Evolutionary conservation across 192 early-diverging fungal species (phyloP).

Genomic region (Rhizoclosmatium globosum): DNA sequence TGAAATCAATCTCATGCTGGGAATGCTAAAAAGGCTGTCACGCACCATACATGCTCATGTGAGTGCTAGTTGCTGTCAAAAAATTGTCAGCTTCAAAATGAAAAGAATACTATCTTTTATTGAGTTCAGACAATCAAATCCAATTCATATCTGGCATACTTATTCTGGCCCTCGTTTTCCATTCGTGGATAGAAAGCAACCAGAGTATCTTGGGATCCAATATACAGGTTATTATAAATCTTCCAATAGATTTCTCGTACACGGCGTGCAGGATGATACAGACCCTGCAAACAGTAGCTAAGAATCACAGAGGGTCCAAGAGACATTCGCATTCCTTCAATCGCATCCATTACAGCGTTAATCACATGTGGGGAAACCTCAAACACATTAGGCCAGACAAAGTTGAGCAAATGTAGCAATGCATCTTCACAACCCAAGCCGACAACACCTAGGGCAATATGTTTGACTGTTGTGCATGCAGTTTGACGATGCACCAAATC

Average conservation of each 20-base stretch:
- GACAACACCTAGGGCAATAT: constrained; percentile 93
- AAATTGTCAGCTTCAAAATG: not conserved
- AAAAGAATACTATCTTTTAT: not conserved
- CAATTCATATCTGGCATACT: constrained; percentile 83
- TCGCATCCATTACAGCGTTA: constrained; percentile 96
- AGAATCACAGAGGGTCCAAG: constrained; percentile 86
- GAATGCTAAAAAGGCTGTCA: not conserved
- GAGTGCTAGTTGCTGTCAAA: not conserved
- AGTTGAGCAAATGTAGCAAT: constrained; percentile 92
- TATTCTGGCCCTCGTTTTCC: constrained; percentile 81
- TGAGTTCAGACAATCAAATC: constrained; percentile 57
- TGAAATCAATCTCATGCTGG: not conserved
- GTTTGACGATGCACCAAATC: constrained; percentile 99
- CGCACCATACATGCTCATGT: constrained; percentile 40
- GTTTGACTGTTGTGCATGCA: constrained; percentile 94
- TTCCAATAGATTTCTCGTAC: constrained; percentile 99
- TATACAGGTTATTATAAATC: constrained; percentile 96
- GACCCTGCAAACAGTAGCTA: constrained; percentile 89
- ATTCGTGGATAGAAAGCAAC: constrained; percentile 93
- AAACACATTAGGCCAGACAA: constrained; percentile 99
- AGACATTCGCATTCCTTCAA: constrained; percentile 92
- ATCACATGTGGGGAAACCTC: constrained; percentile 95
- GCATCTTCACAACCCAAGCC: constrained; percentile 94
- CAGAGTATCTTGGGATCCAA: constrained; percentile 87
- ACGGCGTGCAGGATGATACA: constrained; percentile 96